These are phyloP conservation scores for Penicillium sumatraense DNA, from an alignment of 2,329 filamentous ascomycete genomes.

Conservation along the genomic window DNA sequence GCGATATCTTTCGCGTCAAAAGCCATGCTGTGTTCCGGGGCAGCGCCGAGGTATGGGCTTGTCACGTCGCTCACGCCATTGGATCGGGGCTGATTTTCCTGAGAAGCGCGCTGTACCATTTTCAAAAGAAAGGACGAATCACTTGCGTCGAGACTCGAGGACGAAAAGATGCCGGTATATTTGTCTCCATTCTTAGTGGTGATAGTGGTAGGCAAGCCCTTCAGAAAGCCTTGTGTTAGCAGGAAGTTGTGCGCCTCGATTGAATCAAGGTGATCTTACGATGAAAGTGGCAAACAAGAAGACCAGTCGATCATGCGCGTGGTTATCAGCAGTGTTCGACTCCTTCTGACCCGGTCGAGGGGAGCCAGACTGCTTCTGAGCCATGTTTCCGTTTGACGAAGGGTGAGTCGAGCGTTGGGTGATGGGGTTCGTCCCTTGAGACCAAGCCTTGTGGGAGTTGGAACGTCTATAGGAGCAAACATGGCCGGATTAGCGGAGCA, in stretches of 20 bases:
- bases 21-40: constrained; percentile 57
- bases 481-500: constrained; percentile 27
- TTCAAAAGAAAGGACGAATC: constrained; percentile 64
- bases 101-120: constrained; percentile 63
- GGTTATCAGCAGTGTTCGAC: constrained; percentile 58
- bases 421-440: constrained; percentile 64
- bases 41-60: constrained; percentile 47
- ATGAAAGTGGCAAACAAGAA: constrained; percentile 64
- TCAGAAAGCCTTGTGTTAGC: constrained; percentile 6
- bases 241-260: not conserved
- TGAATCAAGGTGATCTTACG: constrained; percentile 46
- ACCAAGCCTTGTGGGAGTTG: constrained; percentile 65
- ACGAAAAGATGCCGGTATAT: constrained; percentile 65
- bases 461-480: constrained; percentile 48
- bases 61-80: constrained; percentile 49
- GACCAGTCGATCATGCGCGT: constrained; percentile 64
- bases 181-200: constrained; percentile 65
- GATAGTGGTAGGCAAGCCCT: constrained; percentile 62
- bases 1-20: constrained; percentile 66
- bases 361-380: constrained; percentile 46
- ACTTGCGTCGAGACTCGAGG: constrained; percentile 55
- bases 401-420: constrained; percentile 58
- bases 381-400: constrained; percentile 60
- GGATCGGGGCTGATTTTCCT: constrained; percentile 37
- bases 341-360: constrained; percentile 52